Evolutionary conservation across 495 filamentous ascomycete species (phyloP).

Genomic region (Cladorrhinum samala): DNA sequence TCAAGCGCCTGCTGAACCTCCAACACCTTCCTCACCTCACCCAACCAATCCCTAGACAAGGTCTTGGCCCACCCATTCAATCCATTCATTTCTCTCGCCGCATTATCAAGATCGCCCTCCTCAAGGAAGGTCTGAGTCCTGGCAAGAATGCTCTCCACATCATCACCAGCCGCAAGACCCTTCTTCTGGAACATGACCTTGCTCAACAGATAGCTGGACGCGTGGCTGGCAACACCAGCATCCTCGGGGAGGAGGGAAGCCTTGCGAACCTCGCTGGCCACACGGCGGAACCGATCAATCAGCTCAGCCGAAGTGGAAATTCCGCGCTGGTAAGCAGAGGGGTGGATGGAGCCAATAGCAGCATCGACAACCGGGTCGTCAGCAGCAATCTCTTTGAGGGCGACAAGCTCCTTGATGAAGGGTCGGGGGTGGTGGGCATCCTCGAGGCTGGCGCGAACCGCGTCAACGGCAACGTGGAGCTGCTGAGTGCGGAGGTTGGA

Average conservation of each 20-base stretch:
- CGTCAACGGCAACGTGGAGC: slow-evolving; percentile 88
- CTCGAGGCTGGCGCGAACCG: slow-evolving; percentile 75
- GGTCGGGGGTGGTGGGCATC: slow-evolving; percentile 67
- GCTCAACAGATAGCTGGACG: slow-evolving; percentile 78
- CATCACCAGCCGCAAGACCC: slow-evolving; percentile 76
- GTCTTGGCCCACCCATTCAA: slow-evolving; percentile 91
- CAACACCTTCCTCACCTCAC: slow-evolving; percentile 77
- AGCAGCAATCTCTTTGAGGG: slow-evolving; percentile 82
- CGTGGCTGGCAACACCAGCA: slow-evolving; percentile 89
- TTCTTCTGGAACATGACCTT: slow-evolving; percentile 93
- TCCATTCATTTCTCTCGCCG: slow-evolving; percentile 90
- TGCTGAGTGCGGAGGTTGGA: slow-evolving; percentile 88
- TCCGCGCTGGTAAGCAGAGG: slow-evolving; percentile 85
- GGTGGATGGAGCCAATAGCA: slow-evolving; percentile 91
- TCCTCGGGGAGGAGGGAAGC: slow-evolving; percentile 85
- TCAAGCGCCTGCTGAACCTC: slow-evolving; percentile 95
- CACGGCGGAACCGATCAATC: slow-evolving; percentile 90
- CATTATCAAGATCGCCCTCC: slow-evolving; percentile 84
- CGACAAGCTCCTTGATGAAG: slow-evolving; percentile 84
- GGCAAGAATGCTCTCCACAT: slow-evolving; percentile 89
- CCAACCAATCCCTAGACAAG: slow-evolving; percentile 85
- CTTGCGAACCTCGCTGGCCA: slow-evolving; percentile 91
- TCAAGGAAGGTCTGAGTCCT: slow-evolving; percentile 83
- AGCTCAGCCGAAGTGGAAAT: slow-evolving; percentile 77
- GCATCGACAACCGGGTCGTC: slow-evolving; percentile 80